Percentiles rank a stretch among this genome's conserved stretches.
Evolutionary conservation across 1,284 basidiomycete species (phyloP).

Genomic region (Cutaneotrichosporon sp.): DNA sequence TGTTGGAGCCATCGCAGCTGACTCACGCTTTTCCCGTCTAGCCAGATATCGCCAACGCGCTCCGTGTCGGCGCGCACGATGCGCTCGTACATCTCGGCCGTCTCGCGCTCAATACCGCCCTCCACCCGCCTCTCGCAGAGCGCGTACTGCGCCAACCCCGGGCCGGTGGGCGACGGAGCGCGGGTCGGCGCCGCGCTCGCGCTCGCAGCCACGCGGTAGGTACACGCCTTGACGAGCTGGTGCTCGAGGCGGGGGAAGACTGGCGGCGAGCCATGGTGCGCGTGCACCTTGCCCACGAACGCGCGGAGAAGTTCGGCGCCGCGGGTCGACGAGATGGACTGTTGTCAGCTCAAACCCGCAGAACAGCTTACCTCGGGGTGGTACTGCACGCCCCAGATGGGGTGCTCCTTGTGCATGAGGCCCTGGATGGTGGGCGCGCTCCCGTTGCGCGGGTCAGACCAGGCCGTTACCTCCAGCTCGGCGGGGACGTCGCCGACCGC

Average conservation of each 20-base stretch:
- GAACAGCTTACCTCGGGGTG: slow-evolving; percentile 72
- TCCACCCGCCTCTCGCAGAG: slow-evolving; percentile 35
- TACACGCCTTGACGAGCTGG: slow-evolving; percentile 39
- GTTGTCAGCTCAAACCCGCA: not conserved
- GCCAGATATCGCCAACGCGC: slow-evolving; percentile 56
- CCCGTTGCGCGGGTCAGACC: slow-evolving; percentile 40
- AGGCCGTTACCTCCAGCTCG: slow-evolving; percentile 57
- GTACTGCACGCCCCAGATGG: slow-evolving; percentile 94
- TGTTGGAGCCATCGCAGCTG: too few relatives aligned
- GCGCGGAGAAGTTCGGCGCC: slow-evolving; percentile 50
- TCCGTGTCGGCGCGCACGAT: slow-evolving; percentile 40
- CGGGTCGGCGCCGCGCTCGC: slow-evolving; percentile 23
- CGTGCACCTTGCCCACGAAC: slow-evolving; percentile 47
- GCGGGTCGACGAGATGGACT: slow-evolving; percentile 56
- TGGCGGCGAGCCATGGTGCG: slow-evolving; percentile 28
- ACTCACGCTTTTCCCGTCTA: slow-evolving; percentile 56
- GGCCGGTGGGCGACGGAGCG: slow-evolving; percentile 14
- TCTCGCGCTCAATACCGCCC: slow-evolving; percentile 26
- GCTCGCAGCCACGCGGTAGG: slow-evolving; percentile 39
- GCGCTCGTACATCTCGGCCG: slow-evolving; percentile 53
- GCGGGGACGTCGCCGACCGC: slow-evolving; percentile 56
- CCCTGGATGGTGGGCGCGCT: slow-evolving; percentile 50
- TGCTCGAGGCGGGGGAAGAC: slow-evolving; percentile 39
- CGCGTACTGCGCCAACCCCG: slow-evolving; percentile 8
- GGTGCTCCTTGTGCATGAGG: slow-evolving; percentile 61